These are phyloP conservation scores for Cinnamomum chago DNA, from an alignment of 164 flowering plant genomes.

Conservation along the genomic window DNA sequence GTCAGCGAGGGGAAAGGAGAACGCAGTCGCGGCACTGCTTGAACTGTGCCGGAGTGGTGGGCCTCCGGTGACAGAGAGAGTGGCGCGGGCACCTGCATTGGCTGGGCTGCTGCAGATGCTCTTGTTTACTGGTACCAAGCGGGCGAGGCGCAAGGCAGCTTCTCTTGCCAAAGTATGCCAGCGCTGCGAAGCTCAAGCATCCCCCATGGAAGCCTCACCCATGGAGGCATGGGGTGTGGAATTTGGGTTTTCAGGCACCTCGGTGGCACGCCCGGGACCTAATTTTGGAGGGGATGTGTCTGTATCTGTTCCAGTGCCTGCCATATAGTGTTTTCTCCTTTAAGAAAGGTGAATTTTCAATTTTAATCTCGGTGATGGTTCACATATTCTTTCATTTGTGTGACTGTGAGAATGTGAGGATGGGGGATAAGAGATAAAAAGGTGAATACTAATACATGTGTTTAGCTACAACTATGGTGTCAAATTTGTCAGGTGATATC, in stretches of 20 bases:
- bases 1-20: slow-evolving; percentile 83
- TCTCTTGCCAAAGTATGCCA: slow-evolving; percentile 89
- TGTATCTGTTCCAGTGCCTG: slow-evolving; percentile 42
- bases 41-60: slow-evolving; percentile 86
- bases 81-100: slow-evolving; percentile 68
- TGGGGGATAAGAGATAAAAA: background rate
- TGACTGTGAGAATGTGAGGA: background rate
- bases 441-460: background rate
- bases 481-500: background rate
- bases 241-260: slow-evolving; percentile 43
- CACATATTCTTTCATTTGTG: slow-evolving; percentile 54
- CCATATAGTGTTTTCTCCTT: slow-evolving; percentile 39
- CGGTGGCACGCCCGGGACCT: slow-evolving; percentile 43
- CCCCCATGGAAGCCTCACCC: slow-evolving; percentile 29
- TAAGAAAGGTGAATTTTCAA: slow-evolving; percentile 13
- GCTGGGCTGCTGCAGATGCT: slow-evolving; percentile 65
- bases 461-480: background rate
- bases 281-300: slow-evolving; percentile 51
- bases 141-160: slow-evolving; percentile 94
- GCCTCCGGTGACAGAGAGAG: slow-evolving; percentile 51
- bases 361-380: slow-evolving; percentile 25
- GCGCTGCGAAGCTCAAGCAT: slow-evolving; percentile 42
- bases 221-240: slow-evolving; percentile 55
- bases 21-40: slow-evolving; percentile 87
- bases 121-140: slow-evolving; percentile 72